Base-by-base conservation (phyloP, 2,329 filamentous ascomycete species). In the Amesomyces nigricolor region DNA sequence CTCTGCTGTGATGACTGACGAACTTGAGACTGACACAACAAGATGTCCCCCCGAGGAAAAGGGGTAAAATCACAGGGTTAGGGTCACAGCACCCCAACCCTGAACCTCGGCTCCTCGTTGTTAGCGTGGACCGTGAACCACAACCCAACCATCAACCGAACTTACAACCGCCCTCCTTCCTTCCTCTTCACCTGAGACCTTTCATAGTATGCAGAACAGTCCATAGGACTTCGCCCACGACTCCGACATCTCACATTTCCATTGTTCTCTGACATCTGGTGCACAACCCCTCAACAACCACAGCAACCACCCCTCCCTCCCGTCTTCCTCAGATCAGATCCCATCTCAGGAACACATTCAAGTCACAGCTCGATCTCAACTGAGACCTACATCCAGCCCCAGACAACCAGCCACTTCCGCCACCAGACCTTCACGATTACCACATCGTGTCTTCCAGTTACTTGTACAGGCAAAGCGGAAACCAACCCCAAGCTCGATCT, bases 91-190 rank as follows among this genome's bases (percentile, higher is more conserved):
- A 17, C 19, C 22, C 17, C 17, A 14, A n/a, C 42, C 11, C 16
- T 16, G 17, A 32, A 45, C 58, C 58, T 58, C 58, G 58, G 55
- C 40, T 56, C 55, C 55, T 52, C 58, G 40, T 51, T 40, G 35
- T 40, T 39, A 39, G 32, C 14, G 30, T 42, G 22, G 16, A 50
- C 14, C 14, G 30, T 42, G 22, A 40, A 50, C 14, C 26, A 8
- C 37, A 50, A 11, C 29, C 30, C 14, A 14, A 51, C 30, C 39
- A 10, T 5, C n/a, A 30, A 6, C 26, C 29, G 17, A 10, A 43
- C 19, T 22, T 17, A 17, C 17, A 13, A 22, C 40, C 16, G 8
- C 8, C 13, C 40, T 13, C 19, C n/a, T 43, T 16, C 40, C 16
- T 9, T 13, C 19, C 19, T 11, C 4, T 22, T 11, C 40, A 43